phyloP scores from a whole-genome alignment of 306 rosid species.

The Oemleria cerasiformis region DNA sequence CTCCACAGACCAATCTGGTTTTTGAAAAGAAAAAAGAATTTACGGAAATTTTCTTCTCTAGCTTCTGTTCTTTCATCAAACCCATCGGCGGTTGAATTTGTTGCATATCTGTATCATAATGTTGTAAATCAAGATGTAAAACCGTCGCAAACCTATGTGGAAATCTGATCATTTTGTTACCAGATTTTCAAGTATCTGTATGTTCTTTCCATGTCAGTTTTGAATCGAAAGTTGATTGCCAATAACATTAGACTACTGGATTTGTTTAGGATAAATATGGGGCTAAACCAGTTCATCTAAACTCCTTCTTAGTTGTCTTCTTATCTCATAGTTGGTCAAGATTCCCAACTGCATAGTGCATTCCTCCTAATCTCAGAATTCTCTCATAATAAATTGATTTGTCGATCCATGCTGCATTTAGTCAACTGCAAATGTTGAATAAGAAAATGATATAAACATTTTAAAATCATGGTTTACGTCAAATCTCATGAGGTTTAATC shows the following conservation, averaged over 20 bases:
- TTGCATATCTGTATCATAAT: neutral
- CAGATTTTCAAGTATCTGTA: neutral
- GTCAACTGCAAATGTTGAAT: neutral
- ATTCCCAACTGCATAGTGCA: slow-evolving; percentile 1
- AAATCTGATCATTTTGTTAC: neutral
- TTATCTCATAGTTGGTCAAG: slow-evolving; percentile 6
- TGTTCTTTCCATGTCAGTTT: neutral
- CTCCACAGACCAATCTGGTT: neutral
- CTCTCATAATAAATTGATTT: neutral
- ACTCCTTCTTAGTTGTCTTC: neutral
- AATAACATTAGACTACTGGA: neutral
- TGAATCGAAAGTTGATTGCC: neutral
- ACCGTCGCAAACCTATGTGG: neutral
- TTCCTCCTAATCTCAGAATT: neutral
- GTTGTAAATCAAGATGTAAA: neutral
- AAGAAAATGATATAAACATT: neutral
- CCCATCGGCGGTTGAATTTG: neutral
- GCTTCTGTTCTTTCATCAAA: slow-evolving; percentile 6
- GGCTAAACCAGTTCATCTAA: neutral
- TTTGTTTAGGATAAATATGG: neutral
- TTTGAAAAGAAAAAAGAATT: neutral
- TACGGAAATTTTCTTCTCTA: neutral
- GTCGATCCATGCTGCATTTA: slow-evolving; percentile 8
- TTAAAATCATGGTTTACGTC: neutral
- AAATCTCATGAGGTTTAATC: neutral